Evolutionary conservation across 2,329 filamentous ascomycete species (phyloP), one percentile per base, ranked within the genome.

Genomic region (Fusarium sp.): DNA sequence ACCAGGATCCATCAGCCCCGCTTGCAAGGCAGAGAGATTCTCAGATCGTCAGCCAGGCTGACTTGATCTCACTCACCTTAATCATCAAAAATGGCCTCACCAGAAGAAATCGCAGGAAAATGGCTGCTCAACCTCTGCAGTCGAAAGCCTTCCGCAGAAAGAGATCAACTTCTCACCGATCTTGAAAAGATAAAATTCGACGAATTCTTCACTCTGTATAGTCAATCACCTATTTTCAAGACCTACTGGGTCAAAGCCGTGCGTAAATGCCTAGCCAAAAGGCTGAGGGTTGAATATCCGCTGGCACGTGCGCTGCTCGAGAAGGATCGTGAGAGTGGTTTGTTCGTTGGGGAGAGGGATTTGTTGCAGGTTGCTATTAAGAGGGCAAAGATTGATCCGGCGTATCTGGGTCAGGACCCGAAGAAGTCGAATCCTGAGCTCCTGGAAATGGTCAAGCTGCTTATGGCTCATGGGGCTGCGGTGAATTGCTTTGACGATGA

Each of bases 101-200:
- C 31, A 4, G 31, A 49, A 18, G 41, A 60, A 11, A 25, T 41
- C 7, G 68, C 68, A 1, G 68, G 68, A 7, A 52, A 63, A 41
- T 70, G 68, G 68, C 51, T 70, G 0, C 21, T 70, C 10, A 42
- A 18, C 29, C 38, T 70, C 8, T 72, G 57, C 27, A 66, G 56
- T 6, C n/a, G 15, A 1, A 7, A 42, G 0, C n/a, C 25, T 4
- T 45, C 45, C 4, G 6, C 12, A 14, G 6, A 57, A 14, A 54
- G 23, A n/a, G 61, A 59, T 4, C 33, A 57, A 8, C 7, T 52
- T 0, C 37, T 72, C 10, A 68, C 68, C 15, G 14, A 21, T 0
- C 68, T 70, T 4, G 68, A 70, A 21, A 42, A 38, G 2, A 15
- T 60, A 7, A 71, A 72, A 10, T 39, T 72, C 11, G 46, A 71